These are phyloP conservation scores for Plasmodium gonderi DNA, from an alignment of 169 alveolate species.

Conservation along the genomic window DNA sequence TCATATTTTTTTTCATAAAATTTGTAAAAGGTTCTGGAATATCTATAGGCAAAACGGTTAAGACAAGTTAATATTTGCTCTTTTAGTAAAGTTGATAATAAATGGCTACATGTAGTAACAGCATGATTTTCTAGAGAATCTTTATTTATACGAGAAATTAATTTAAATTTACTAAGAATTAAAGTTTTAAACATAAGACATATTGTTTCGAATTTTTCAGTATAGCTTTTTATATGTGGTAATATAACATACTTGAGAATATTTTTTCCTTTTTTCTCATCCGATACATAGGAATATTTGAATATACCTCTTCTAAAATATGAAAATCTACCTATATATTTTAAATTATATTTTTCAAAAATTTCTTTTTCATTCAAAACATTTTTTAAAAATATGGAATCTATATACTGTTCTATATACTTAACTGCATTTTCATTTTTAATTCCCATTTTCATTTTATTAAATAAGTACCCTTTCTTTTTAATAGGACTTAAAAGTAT, in stretches of 20 bases:
- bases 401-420: conserved; percentile 77
- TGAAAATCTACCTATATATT: conserved; percentile 85
- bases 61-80: conserved; percentile 28
- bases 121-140: conserved; percentile 73
- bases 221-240: conserved; percentile 93
- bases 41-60: neutral
- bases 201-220: conserved; percentile 95
- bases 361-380: conserved; percentile 88
- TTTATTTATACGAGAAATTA: conserved; percentile 76
- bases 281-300: conserved; percentile 91
- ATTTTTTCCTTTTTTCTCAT: conserved; percentile 95
- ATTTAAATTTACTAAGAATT: conserved; percentile 92
- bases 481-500: conserved; percentile 57
- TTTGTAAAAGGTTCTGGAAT: conserved; percentile 7
- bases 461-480: conserved; percentile 51
- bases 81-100: conserved; percentile 41
- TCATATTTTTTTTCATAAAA: conserved; percentile 57
- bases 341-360: conserved; percentile 87
- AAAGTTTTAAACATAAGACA: conserved; percentile 96
- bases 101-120: conserved; percentile 65
- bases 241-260: conserved; percentile 94
- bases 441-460: conserved; percentile 50
- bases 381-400: conserved; percentile 79
- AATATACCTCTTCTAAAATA: conserved; percentile 87
- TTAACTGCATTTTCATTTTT: conserved; percentile 59